A percentile compares a stretch with the other conserved stretches of the same genome.
Conservation (phyloP, 352 stramenopile species). For the Salisapilia sapeloensis region DNA sequence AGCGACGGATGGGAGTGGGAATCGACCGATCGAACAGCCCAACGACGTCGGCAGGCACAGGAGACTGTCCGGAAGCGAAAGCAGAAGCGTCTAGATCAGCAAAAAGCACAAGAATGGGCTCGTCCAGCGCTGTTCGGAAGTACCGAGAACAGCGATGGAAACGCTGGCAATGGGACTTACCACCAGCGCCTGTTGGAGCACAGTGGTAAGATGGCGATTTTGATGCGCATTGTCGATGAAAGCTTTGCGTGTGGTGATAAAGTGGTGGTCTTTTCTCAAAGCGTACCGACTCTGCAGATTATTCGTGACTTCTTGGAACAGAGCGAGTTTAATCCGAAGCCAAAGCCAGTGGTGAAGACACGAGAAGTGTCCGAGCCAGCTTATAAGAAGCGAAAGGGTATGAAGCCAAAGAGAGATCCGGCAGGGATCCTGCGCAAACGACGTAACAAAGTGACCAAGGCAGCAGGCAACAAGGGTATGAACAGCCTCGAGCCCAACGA, state of each 20-base stretch:
- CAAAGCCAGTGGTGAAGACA: constrained; percentile 7
- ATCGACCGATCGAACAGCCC: constrained; percentile 31
- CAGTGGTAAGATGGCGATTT: constrained; percentile 67
- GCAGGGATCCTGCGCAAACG: constrained; percentile 37
- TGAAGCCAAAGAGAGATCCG: constrained; percentile 25
- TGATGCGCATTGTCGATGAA: constrained; percentile 56
- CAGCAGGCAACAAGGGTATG: no score
- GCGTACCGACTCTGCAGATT: constrained; percentile 66
- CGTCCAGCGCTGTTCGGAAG: constrained; percentile 18
- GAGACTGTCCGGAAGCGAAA: constrained; percentile 30
- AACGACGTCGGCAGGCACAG: constrained; percentile 26
- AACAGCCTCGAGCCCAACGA: constrained; percentile 1
- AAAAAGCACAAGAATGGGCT: constrained; percentile 55
- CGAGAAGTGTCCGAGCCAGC: constrained; percentile 6
- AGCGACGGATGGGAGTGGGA: constrained; percentile 42
- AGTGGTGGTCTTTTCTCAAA: constrained; percentile 81
- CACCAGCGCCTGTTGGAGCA: constrained; percentile 31
- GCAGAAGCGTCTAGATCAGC: constrained; percentile 37
- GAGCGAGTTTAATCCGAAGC: constrained; percentile 29
- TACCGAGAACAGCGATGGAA: background rate
- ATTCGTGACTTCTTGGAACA: constrained; percentile 49
- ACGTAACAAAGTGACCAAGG: background rate
- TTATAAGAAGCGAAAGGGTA: background rate
- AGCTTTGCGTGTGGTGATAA: constrained; percentile 66
- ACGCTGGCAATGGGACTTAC: constrained; percentile 10